Percentiles rank a stretch among this genome's conserved stretches.
These are phyloP conservation scores for Gnaphalium uliginosum DNA, from an alignment of 129 eudicot genomes.

Conservation along the genomic window DNA sequence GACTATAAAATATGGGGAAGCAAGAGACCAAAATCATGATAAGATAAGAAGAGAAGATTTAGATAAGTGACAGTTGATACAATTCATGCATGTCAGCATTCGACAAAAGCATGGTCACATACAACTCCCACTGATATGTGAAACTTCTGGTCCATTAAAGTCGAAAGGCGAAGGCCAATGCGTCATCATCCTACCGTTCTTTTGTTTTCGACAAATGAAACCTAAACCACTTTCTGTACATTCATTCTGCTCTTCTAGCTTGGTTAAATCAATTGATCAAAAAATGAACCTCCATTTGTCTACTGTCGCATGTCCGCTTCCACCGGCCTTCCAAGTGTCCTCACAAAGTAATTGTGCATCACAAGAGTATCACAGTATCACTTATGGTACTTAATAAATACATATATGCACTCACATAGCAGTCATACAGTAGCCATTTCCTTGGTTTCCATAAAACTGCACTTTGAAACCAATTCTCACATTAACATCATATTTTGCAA, in stretches of 20 bases:
- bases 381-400: too few species aligned
- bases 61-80: slow-evolving; percentile 27
- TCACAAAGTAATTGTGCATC: slow-evolving; percentile 48
- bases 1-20: background rate
- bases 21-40: slow-evolving; percentile 4
- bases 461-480: too few species aligned
- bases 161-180: slow-evolving; percentile 11
- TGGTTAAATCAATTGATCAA: slow-evolving; percentile 38
- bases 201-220: slow-evolving; percentile 32
- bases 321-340: slow-evolving; percentile 47
- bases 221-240: slow-evolving; percentile 41
- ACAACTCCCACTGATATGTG: slow-evolving; percentile 28
- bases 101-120: slow-evolving; percentile 25
- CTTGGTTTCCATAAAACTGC: too few species aligned
- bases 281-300: slow-evolving; percentile 29
- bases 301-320: slow-evolving; percentile 40
- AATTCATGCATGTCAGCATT: slow-evolving; percentile 32
- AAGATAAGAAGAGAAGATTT: slow-evolving; percentile 9
- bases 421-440: too few species aligned
- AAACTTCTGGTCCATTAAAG: slow-evolving; percentile 21
- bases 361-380: too few species aligned
- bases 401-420: too few species aligned
- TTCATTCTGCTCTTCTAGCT: slow-evolving; percentile 22
- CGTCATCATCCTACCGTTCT: slow-evolving; percentile 1
- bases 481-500: too few species aligned